A percentile compares a stretch with the other conserved stretches of the same genome.
phyloP scores from a whole-genome alignment of 2,329 filamentous ascomycete genomes.

The Gaeumannomyces sp. region DNA sequence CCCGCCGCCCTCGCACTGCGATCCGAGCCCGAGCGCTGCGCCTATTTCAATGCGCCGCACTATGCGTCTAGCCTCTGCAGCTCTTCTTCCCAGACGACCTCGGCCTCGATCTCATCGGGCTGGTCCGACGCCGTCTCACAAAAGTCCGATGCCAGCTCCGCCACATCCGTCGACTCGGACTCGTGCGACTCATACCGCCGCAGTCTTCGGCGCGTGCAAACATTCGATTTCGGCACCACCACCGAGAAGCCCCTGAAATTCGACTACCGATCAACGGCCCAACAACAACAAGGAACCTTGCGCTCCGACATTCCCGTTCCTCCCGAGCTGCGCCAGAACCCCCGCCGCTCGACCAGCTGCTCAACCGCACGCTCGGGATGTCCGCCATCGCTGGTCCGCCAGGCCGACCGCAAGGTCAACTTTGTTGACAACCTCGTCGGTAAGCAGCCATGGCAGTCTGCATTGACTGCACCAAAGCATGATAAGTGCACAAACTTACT shows the following conservation, averaged over 20 bases:
- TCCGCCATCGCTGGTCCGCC: conserved; percentile 73
- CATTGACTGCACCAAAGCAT: background rate
- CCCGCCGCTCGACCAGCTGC: conserved; percentile 50
- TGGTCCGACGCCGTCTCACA: conserved; percentile 71
- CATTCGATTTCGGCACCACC: background rate
- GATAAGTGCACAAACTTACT: conserved; percentile 24
- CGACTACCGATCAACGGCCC: conserved; percentile 20
- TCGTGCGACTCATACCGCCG: conserved; percentile 38
- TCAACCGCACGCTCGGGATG: conserved; percentile 50
- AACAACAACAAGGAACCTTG: conserved; percentile 15
- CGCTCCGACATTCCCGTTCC: conserved; percentile 39
- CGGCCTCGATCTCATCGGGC: conserved; percentile 71
- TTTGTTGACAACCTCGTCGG: conserved; percentile 97
- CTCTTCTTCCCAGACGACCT: conserved; percentile 62
- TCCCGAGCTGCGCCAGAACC: conserved; percentile 58
- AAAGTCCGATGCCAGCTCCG: conserved; percentile 61
- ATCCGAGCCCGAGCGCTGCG: conserved; percentile 38
- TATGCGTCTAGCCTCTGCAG: background rate
- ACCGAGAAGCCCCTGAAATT: background rate
- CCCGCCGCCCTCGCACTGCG: conserved; percentile 41
- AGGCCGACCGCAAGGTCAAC: conserved; percentile 86
- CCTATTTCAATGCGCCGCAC: conserved; percentile 42
- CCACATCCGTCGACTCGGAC: conserved; percentile 38
- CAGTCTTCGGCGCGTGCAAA: conserved; percentile 16
- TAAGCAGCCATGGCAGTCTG: conserved; percentile 50